These are phyloP conservation scores for Geranium brycei DNA, from an alignment of 345 rosid species.

Conservation along the genomic window DNA sequence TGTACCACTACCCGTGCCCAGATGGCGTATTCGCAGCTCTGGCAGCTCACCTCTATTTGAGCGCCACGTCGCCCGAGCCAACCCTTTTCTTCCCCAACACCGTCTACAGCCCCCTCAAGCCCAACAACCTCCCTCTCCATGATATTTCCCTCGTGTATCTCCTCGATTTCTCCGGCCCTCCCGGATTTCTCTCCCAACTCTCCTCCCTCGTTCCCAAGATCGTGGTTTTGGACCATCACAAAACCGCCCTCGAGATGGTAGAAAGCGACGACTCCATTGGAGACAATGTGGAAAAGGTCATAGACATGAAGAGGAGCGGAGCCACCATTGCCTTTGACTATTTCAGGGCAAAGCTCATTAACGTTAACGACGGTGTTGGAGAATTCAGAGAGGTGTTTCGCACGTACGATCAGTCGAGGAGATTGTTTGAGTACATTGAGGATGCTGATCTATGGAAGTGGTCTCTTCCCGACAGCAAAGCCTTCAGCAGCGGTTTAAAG, in stretches of 20 bases:
- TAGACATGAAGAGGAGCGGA: slow-evolving; percentile 63
- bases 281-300: slow-evolving; percentile 34
- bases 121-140: slow-evolving; percentile 42
- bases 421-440: slow-evolving; percentile 52
- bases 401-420: slow-evolving; percentile 23
- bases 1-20: slow-evolving; percentile 71
- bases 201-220: slow-evolving; percentile 43
- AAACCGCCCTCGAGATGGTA: slow-evolving; percentile 45
- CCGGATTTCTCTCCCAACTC: slow-evolving; percentile 40
- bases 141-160: slow-evolving; percentile 49
- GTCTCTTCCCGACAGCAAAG: slow-evolving; percentile 52
- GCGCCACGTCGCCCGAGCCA: slow-evolving; percentile 28
- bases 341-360: slow-evolving; percentile 36
- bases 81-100: slow-evolving; percentile 58
- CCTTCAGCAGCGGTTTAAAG: slow-evolving; percentile 57
- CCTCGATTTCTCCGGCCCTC: slow-evolving; percentile 59
- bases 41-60: slow-evolving; percentile 63
- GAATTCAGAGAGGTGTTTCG: slow-evolving; percentile 13
- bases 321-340: slow-evolving; percentile 69
- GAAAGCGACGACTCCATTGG: slow-evolving; percentile 16
- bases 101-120: slow-evolving; percentile 44
- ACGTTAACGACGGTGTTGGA: background rate
- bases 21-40: slow-evolving; percentile 71
- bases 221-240: slow-evolving; percentile 54
- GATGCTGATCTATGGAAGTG: slow-evolving; percentile 72